Evolutionary conservation across 2,329 filamentous ascomycete genomes (phyloP).

Genomic region (Sphaerulina musiva): DNA sequence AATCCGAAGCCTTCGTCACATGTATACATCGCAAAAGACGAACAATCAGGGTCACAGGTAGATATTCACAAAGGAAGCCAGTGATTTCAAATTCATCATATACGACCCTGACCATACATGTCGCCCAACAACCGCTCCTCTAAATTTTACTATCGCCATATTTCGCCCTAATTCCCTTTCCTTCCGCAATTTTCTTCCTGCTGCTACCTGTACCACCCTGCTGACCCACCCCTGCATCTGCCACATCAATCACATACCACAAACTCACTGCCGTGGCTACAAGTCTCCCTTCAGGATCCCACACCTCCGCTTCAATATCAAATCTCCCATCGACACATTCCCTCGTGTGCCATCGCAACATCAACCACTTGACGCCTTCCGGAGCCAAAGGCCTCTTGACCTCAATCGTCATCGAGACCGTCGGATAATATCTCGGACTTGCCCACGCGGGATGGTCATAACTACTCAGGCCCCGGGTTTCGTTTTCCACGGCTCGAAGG

Average conservation of each 20-base stretch:
- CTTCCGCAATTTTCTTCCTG: background rate
- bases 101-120: background rate
- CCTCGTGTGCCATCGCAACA: constrained; percentile 16
- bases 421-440: constrained; percentile 17
- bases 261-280: constrained; percentile 16
- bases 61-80: too few species aligned
- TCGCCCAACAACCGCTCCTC: background rate
- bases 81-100: too few species aligned
- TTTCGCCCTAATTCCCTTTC: constrained; percentile 2
- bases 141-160: constrained; percentile 6
- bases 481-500: constrained; percentile 2
- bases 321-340: constrained; percentile 19
- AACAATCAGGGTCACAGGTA: too few species aligned
- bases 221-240: background rate
- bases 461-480: background rate
- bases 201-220: background rate
- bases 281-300: constrained; percentile 17
- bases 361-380: constrained; percentile 22
- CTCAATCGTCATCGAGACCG: constrained; percentile 19
- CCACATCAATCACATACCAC: constrained; percentile 15
- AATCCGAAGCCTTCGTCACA: too few species aligned
- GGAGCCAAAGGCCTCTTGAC: constrained; percentile 17
- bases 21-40: too few species aligned
- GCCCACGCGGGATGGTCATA: constrained; percentile 15
- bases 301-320: constrained; percentile 21